Base-by-base conservation (phyloP, 441 rosid genomes). In the Breynia disticha region DNA sequence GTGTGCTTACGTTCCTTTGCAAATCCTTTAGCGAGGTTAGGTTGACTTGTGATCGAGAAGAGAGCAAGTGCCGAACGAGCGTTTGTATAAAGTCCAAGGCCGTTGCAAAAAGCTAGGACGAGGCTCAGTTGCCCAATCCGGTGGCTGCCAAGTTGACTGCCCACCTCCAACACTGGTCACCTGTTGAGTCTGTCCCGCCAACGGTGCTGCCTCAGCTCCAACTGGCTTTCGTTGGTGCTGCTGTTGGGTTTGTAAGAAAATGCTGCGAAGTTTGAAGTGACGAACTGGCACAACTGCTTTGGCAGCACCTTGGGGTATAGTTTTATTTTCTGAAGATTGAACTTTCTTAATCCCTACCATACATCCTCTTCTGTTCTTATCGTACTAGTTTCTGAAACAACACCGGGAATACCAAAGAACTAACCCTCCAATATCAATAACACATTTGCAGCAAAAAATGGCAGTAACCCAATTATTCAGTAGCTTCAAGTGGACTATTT, bases 91-190 rank as follows among this genome's bases (percentile, higher is more conserved):
- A n/a, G n/a, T n/a, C n/a, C n/a, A n/a, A n/a, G n/a, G n/a, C n/a
- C n/a, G n/a, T n/a, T n/a, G n/a, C n/a, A n/a, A n/a, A n/a, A n/a
- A n/a, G n/a, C 97, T 87, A 0, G 81, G 56, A 0, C 95, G 81
- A 47, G 97, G 99, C 79, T 89, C 95, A 19, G 81, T 84, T 0
- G 95, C 90, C 98, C 98, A 91, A 64, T 91, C 95, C 43, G 98
- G 98, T 5, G 95, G 98, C 72, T 77, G 86, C 98, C 98, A 91
- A 46, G 68, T 71, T n/a, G 98, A 91, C 53, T 87, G 96, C 28
- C 98, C 84, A 1, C 80, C 94, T 56, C 98, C 96, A 53, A 82
- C 61, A 63, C 80, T 90, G 15, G 86, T 87, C 61, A 67, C 59
- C 52, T 61, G 78, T 71, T 71, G 79, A 46, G 80, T 12, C 57